Evolutionary conservation across 2,329 filamentous ascomycete genomes (phyloP).

Genomic region (Xylaria sp.): DNA sequence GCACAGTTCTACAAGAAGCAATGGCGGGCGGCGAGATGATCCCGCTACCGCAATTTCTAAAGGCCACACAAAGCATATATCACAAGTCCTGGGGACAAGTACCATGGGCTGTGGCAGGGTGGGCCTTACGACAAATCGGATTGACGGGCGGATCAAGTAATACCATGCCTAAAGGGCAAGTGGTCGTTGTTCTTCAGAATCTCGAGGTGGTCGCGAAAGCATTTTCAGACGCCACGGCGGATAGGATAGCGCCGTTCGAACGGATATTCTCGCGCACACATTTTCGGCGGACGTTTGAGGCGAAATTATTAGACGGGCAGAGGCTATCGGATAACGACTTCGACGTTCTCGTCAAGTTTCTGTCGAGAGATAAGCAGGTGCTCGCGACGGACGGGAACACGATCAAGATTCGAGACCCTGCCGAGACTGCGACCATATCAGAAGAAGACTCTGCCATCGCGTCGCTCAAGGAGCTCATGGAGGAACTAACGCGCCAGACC

Average conservation of each 20-base stretch:
- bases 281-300: constrained; percentile 69
- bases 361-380: constrained; percentile 73
- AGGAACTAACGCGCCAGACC: constrained; percentile 79
- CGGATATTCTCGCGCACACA: constrained; percentile 74
- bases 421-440: constrained; percentile 64
- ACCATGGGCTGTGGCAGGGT: constrained; percentile 77
- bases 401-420: constrained; percentile 75
- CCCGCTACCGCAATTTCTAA: constrained; percentile 74
- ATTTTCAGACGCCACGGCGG: constrained; percentile 59
- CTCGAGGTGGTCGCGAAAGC: constrained; percentile 68
- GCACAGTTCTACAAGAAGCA: constrained; percentile 80
- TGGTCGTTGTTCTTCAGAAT: constrained; percentile 74
- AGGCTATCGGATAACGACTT: constrained; percentile 72
- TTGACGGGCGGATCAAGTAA: constrained; percentile 62
- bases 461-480: constrained; percentile 81
- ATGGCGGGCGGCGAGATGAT: constrained; percentile 76
- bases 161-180: constrained; percentile 68
- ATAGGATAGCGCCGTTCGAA: constrained; percentile 66
- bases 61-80: constrained; percentile 76
- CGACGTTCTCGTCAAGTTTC: constrained; percentile 74
- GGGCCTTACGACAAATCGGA: constrained; percentile 79
- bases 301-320: constrained; percentile 59
- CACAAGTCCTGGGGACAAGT: constrained; percentile 73
- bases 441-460: constrained; percentile 85
- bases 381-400: constrained; percentile 72